These are phyloP conservation scores for Lachancea cidri DNA, from an alignment of 805 yeast species.

Conservation along the genomic window DNA sequence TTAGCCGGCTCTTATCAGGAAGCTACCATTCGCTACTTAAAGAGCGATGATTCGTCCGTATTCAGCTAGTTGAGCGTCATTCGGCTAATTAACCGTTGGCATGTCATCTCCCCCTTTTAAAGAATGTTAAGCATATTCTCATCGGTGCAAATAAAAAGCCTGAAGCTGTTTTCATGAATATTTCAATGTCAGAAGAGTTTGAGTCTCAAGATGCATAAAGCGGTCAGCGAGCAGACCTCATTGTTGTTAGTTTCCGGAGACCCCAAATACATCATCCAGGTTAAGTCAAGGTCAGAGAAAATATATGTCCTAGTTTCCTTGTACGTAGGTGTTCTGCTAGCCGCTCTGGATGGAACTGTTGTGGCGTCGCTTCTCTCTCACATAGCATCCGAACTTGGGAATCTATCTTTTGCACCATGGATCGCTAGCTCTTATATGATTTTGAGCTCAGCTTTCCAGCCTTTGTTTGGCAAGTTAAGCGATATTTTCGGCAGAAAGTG, in stretches of 20 bases:
- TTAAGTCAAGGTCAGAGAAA: conserved; percentile 9
- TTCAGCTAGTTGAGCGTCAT: neutral
- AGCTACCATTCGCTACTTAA: too few species aligned
- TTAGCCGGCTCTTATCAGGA: neutral
- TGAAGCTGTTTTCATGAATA: neutral
- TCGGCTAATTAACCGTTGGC: neutral
- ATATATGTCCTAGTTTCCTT: conserved; percentile 7
- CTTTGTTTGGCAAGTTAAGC: conserved; percentile 38
- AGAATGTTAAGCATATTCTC: neutral
- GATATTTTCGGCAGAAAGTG: conserved; percentile 36
- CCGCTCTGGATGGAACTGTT: conserved; percentile 60
- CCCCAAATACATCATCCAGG: conserved; percentile 5
- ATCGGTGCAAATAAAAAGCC: neutral
- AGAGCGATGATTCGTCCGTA: neutral
- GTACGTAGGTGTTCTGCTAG: conserved; percentile 42
- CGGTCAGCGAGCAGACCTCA: neutral
- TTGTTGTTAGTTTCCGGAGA: conserved; percentile 2
- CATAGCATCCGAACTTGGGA: conserved; percentile 60
- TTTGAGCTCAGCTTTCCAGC: conserved; percentile 40
- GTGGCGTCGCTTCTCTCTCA: conserved; percentile 58
- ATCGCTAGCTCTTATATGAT: conserved; percentile 39
- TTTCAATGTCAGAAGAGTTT: neutral
- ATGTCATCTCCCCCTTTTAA: neutral
- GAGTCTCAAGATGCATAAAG: neutral
- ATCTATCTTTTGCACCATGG: conserved; percentile 54